phyloP scores from a whole-genome alignment of 129 eudicot genomes.

The Tagetes patula region DNA sequence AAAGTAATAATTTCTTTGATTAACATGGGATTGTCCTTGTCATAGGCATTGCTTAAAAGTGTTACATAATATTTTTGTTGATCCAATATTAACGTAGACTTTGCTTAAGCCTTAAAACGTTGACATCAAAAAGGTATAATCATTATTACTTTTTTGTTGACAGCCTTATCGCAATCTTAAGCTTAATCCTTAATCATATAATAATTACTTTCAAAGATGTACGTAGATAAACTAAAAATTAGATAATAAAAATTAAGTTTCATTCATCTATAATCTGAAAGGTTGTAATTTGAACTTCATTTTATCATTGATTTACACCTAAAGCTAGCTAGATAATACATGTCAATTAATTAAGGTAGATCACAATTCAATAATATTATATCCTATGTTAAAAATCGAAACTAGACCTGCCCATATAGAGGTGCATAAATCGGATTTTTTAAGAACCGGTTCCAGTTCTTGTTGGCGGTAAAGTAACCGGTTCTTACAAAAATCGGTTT shows the following conservation, averaged over 20 bases:
- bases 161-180: background rate
- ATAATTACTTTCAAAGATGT: background rate
- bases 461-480: too few relatives aligned
- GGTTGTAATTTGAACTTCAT: background rate
- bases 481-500: too few relatives aligned
- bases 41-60: background rate
- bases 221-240: background rate
- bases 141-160: too few relatives aligned
- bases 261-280: background rate
- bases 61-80: background rate
- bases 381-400: too few relatives aligned
- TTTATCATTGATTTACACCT: background rate
- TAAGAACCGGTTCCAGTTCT: too few relatives aligned
- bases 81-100: background rate
- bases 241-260: background rate
- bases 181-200: background rate
- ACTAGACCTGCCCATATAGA: too few relatives aligned
- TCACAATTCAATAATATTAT: too few relatives aligned
- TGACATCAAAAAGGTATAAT: background rate
- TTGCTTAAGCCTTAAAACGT: background rate
- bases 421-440: too few relatives aligned
- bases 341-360: too few relatives aligned
- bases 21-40: background rate
- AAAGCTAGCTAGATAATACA: background rate
- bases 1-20: too few relatives aligned